Evolutionary conservation across 805 yeast genomes (phyloP), one percentile per base, ranked within the genome.

Genomic region (Wickerhamiella occidentalis): DNA sequence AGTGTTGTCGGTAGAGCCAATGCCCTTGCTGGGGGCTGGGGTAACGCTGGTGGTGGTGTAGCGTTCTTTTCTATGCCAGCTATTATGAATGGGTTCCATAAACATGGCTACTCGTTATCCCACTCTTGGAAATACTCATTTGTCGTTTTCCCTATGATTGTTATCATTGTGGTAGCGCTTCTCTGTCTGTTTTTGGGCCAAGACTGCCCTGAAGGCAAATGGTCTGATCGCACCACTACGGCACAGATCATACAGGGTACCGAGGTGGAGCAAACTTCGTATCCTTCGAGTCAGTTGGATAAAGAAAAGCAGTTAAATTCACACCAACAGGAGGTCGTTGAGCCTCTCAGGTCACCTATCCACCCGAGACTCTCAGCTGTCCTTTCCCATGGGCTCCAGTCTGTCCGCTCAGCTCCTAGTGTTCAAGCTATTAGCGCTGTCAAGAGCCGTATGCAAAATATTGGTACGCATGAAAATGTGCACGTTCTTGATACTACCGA

Each of bases 181-280:
- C 11, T 58, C 21, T 54, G 55, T 23, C 40, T 61, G 1, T 13
- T 62, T 2, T 55, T 64, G 48, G 68, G 67, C 1, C 56, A 55
- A 19, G 69, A 65, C 51, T 64, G 67, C 49, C 69, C 69, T 8
- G 65, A 61, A 48, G 69, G 68, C 17, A 56, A 55, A 40, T 66
- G 69, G 69, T 51, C 61, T 1, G 52, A 60, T 41, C 58, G 69
- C 50, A 56, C 55, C 21, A 29, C 41, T 15, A n/a, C 15, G 3
- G 40, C 50, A 2, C 45, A 48, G 33, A 18, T 47, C 9, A 19
- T 45, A 7, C 29, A 21, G 12, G 55, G 47, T 5, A 44, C 17
- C 4, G 30, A 47, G 12, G 48, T 45, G 1, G 18, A 17, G 13
- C 41, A 25, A 13, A n/a, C 19, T 22, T 13, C 19, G 13, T 9